phyloP scores from a whole-genome alignment of 345 rosid species.

The Euphorbia lathyris region DNA sequence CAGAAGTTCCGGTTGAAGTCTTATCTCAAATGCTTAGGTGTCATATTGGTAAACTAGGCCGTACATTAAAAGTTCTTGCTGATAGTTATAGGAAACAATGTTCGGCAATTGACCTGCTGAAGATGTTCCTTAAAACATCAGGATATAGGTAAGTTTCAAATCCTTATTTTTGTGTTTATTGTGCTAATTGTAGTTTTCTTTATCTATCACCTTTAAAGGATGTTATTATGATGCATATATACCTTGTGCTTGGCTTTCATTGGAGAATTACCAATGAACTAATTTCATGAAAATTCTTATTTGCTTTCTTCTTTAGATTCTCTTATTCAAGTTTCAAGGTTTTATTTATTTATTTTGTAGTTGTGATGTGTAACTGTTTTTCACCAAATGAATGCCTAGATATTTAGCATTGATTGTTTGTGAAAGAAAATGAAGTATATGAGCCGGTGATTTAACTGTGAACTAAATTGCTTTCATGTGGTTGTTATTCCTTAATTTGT shows the following conservation, averaged over 20 bases:
- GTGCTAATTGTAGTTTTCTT: not conserved
- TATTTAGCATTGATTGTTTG: not conserved
- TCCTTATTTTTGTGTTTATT: not conserved
- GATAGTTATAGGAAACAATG: slow-evolving; percentile 83
- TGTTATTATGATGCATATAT: not conserved
- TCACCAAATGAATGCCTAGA: not conserved
- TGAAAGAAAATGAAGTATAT: not conserved
- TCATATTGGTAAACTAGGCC: slow-evolving; percentile 71
- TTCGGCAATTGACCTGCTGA: slow-evolving; percentile 74
- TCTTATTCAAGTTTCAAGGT: not conserved
- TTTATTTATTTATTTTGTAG: not conserved
- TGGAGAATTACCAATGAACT: not conserved
- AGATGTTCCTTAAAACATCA: slow-evolving; percentile 76
- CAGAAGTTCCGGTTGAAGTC: slow-evolving; percentile 77
- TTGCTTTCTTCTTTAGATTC: not conserved
- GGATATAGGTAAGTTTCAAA: slow-evolving; percentile 54
- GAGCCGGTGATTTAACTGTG: not conserved
- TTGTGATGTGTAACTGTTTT: not conserved
- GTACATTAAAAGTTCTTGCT: slow-evolving; percentile 63
- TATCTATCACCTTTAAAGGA: not conserved
- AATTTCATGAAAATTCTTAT: not conserved
- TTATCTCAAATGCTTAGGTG: slow-evolving; percentile 65
- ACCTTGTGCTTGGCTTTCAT: not conserved
- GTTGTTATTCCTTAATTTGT: not conserved
- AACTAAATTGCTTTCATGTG: not conserved